A percentile compares a stretch with the other conserved stretches of the same genome.
phyloP scores from a whole-genome alignment of 1,139 yeast genomes.

The Hyphopichia buzzinii region DNA sequence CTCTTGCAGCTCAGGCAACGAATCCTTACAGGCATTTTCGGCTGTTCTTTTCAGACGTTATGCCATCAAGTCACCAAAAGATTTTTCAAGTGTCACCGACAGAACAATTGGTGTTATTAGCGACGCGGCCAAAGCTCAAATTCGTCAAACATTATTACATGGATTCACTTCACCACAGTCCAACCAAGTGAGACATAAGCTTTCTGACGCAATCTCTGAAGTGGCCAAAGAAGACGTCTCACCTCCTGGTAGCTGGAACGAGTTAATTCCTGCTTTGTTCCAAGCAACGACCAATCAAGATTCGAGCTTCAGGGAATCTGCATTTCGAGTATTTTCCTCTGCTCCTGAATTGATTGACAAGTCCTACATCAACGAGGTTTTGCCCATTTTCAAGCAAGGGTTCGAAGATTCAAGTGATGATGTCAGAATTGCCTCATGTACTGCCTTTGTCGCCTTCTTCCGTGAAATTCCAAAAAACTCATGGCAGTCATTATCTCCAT shows the following conservation, averaged over 20 bases:
- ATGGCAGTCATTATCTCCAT: slow-evolving; percentile 75
- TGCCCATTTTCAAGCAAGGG: slow-evolving; percentile 75
- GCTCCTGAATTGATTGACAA: slow-evolving; percentile 76
- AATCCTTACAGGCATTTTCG: slow-evolving; percentile 59
- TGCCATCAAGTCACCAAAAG: slow-evolving; percentile 73
- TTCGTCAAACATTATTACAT: slow-evolving; percentile 62
- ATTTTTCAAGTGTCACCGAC: slow-evolving; percentile 60
- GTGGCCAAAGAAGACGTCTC: slow-evolving; percentile 67
- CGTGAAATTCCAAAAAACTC: slow-evolving; percentile 71
- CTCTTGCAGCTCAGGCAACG: slow-evolving; percentile 59
- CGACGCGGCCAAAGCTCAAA: slow-evolving; percentile 57
- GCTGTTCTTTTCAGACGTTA: slow-evolving; percentile 89
- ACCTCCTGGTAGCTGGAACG: slow-evolving; percentile 66
- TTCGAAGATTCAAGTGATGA: slow-evolving; percentile 76
- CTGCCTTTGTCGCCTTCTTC: slow-evolving; percentile 90
- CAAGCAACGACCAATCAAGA: slow-evolving; percentile 63
- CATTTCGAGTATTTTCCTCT: slow-evolving; percentile 83
- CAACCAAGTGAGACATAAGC: slow-evolving; percentile 79
- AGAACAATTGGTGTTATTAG: slow-evolving; percentile 74
- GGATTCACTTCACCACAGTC: slow-evolving; percentile 70
- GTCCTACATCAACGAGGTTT: slow-evolving; percentile 51
- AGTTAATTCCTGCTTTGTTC: slow-evolving; percentile 70
- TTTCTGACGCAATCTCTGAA: slow-evolving; percentile 93
- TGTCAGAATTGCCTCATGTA: slow-evolving; percentile 88
- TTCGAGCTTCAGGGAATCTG: slow-evolving; percentile 80